Percentiles rank a stretch among this genome's conserved stretches.
Conservation (phyloP, 139 green algal genomes). For the Chlorella sp. region DNA sequence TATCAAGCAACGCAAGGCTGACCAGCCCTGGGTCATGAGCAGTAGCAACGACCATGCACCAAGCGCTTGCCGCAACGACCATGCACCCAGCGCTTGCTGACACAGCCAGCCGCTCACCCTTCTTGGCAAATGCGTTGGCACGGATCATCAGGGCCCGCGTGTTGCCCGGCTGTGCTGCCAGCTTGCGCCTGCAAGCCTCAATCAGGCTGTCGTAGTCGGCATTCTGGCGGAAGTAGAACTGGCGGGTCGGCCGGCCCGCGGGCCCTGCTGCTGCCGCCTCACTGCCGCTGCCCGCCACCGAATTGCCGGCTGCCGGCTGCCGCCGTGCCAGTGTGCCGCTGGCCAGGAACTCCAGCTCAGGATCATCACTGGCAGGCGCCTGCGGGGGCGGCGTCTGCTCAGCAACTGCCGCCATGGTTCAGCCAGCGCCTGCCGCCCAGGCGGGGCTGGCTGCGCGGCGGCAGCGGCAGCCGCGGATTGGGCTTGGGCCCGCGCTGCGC, state of each 20-base stretch:
- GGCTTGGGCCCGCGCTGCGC: too few relatives aligned
- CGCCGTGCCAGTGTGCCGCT: constrained; percentile 6
- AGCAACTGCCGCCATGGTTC: background rate
- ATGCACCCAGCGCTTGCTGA: too few relatives aligned
- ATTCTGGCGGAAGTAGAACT: constrained; percentile 13
- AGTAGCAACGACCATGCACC: too few relatives aligned
- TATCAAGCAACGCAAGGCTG: too few relatives aligned
- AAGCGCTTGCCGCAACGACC: too few relatives aligned
- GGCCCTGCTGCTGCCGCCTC: background rate
- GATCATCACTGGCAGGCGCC: background rate
- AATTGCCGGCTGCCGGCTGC: too few relatives aligned
- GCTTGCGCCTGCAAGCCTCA: constrained; percentile 58
- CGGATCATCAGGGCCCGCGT: constrained; percentile 66
- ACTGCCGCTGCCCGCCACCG: background rate
- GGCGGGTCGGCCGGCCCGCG: background rate
- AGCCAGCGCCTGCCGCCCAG: background rate
- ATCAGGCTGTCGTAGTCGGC: constrained; percentile 68
- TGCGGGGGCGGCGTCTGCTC: background rate
- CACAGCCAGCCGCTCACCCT: constrained; percentile 50
- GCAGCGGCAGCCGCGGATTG: too few relatives aligned
- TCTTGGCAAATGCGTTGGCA: constrained; percentile 64
- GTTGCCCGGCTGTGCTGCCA: constrained; percentile 53
- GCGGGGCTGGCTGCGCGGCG: background rate
- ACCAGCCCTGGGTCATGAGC: too few relatives aligned
- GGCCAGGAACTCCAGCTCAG: constrained; percentile 17